Percentiles rank a stretch among this genome's conserved stretches.
Evolutionary conservation across 129 eudicot species (phyloP).

Genomic region (Helichrysum umbraculigerum): DNA sequence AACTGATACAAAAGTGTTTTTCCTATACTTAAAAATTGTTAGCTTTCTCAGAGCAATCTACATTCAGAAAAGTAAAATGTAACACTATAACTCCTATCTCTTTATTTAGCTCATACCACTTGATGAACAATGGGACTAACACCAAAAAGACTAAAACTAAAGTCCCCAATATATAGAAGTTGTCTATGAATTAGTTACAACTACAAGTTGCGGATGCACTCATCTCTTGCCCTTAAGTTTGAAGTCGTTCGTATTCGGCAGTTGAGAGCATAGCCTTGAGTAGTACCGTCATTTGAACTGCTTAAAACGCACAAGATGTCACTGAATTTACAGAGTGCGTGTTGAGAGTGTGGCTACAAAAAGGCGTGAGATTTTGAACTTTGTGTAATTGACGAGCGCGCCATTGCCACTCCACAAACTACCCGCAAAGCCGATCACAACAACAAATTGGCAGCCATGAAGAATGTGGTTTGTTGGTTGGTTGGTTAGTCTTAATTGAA

Average conservation of each 20-base stretch:
- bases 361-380: neutral
- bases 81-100: constrained; percentile 31
- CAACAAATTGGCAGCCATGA: constrained; percentile 33
- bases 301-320: constrained; percentile 25
- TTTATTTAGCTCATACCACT: constrained; percentile 29
- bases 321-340: constrained; percentile 36
- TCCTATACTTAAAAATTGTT: neutral
- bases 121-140: constrained; percentile 27
- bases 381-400: neutral
- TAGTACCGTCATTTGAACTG: constrained; percentile 3
- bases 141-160: constrained; percentile 17
- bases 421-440: constrained; percentile 17
- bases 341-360: constrained; percentile 8
- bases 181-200: constrained; percentile 18
- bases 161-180: constrained; percentile 20
- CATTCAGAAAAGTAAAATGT: constrained; percentile 9
- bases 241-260: neutral
- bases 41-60: constrained; percentile 2
- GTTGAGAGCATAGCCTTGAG: constrained; percentile 9
- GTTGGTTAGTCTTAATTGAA: constrained; percentile 57
- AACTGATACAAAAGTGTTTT: neutral
- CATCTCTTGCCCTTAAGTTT: constrained; percentile 12
- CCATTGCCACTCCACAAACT: neutral
- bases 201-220: neutral
- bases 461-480: constrained; percentile 9